These are phyloP conservation scores for Warburgia ugandensis DNA, from an alignment of 164 flowering plant genomes.

Conservation along the genomic window DNA sequence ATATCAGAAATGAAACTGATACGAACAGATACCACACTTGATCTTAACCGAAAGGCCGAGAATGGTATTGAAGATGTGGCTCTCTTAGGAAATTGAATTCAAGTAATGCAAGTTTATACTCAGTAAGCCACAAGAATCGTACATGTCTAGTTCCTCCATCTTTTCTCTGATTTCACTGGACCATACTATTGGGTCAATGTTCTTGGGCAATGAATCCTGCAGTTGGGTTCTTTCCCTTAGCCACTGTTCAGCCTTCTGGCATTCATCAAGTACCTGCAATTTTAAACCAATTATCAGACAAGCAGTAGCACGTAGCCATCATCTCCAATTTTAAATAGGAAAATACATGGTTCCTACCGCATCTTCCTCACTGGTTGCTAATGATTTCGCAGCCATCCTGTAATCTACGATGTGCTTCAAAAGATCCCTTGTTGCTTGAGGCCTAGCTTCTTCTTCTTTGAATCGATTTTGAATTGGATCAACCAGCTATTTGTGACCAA, in stretches of 20 bases:
- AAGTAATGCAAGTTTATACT: no score
- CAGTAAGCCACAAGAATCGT: slow-evolving; percentile 13
- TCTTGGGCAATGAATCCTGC: slow-evolving; percentile 65
- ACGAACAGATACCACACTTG: no score
- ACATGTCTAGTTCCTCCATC: slow-evolving; percentile 48
- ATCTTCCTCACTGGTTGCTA: slow-evolving; percentile 47
- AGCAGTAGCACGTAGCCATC: no score
- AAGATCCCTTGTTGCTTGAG: slow-evolving; percentile 49
- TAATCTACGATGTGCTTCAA: slow-evolving; percentile 49
- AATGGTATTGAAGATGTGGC: no score
- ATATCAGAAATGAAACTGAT: no score
- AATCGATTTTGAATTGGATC: slow-evolving; percentile 81
- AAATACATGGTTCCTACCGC: slow-evolving; percentile 24
- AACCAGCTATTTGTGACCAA: slow-evolving; percentile 43
- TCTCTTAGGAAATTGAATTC: no score
- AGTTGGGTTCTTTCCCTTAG: slow-evolving; percentile 45
- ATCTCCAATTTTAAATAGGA: no score
- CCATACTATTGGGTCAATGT: slow-evolving; percentile 60
- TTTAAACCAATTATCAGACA: no score
- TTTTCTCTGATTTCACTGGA: slow-evolving; percentile 50
- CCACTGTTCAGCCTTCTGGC: slow-evolving; percentile 75
- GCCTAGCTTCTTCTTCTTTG: slow-evolving; percentile 75
- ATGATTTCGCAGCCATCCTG: slow-evolving; percentile 42
- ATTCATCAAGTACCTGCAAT: slow-evolving; percentile 58
- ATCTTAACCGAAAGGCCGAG: no score